These are phyloP conservation scores for Pholiota microspora DNA, from an alignment of 768 basidiomycete species.

Conservation along the genomic window DNA sequence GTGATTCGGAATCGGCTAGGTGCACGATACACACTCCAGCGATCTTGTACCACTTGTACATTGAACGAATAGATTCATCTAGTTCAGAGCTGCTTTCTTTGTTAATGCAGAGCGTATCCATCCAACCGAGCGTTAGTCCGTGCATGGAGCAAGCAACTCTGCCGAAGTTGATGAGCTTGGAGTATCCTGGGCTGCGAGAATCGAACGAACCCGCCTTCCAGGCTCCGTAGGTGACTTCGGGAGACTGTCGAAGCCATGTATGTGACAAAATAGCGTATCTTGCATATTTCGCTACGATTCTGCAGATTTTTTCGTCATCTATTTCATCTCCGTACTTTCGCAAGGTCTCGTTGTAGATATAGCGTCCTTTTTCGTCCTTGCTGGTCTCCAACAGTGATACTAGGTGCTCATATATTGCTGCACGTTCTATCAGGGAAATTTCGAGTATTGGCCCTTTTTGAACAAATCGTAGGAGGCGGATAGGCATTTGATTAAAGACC, in stretches of 20 bases:
- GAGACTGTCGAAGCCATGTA: background rate
- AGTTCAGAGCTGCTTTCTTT: slow-evolving; percentile 1
- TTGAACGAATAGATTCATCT: background rate
- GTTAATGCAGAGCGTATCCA: slow-evolving; percentile 2
- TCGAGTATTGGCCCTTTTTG: background rate
- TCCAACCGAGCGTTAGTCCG: background rate
- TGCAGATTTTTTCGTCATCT: background rate
- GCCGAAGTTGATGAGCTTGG: background rate
- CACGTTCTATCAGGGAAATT: background rate
- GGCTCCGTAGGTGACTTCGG: background rate
- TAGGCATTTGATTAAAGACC: background rate
- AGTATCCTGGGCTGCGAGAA: background rate
- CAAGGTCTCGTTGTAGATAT: background rate
- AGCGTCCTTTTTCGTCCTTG: no score
- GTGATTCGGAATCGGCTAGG: background rate
- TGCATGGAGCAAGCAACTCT: background rate
- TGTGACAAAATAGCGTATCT: background rate
- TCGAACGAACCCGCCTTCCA: background rate
- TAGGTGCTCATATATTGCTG: background rate
- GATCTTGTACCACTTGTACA: background rate
- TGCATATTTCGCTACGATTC: background rate
- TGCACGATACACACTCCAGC: background rate
- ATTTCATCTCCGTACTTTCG: background rate
- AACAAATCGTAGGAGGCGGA: background rate
- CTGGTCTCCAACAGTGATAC: background rate